A percentile compares a stretch with the other conserved stretches of the same genome.
Conservation (phyloP, 2,329 filamentous ascomycete species). For the Colletotrichum brevisporum region DNA sequence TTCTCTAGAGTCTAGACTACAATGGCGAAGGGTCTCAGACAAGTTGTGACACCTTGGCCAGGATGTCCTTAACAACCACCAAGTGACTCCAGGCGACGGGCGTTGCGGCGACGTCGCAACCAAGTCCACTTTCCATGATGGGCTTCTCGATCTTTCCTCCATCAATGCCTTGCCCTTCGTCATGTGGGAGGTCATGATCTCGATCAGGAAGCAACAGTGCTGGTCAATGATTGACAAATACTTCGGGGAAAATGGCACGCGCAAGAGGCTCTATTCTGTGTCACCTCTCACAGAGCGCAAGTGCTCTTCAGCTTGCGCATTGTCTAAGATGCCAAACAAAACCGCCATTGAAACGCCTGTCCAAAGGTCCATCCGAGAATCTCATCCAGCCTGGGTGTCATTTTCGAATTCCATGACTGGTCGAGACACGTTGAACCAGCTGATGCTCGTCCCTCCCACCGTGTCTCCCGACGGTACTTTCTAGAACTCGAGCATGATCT, state of each 20-base stretch:
- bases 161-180: background rate
- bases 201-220: background rate
- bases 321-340: constrained; percentile 5
- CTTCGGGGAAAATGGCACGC: background rate
- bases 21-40: constrained; percentile 13
- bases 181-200: background rate
- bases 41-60: background rate
- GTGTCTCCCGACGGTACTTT: background rate
- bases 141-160: background rate
- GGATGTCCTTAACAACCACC: background rate
- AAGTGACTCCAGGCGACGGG: background rate
- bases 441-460: background rate
- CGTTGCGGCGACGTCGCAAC: background rate
- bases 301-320: background rate
- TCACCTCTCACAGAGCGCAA: background rate
- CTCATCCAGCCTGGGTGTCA: background rate
- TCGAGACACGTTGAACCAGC: constrained; percentile 2
- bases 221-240: background rate
- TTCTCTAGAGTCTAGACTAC: background rate
- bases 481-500: constrained; percentile 10
- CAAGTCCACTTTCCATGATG: background rate
- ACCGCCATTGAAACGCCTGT: background rate
- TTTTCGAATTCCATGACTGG: background rate
- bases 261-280: constrained; percentile 11
- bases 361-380: background rate